Evolutionary conservation across 2,329 filamentous ascomycete species (phyloP).

Genomic region (Trichoderma simmonsii): DNA sequence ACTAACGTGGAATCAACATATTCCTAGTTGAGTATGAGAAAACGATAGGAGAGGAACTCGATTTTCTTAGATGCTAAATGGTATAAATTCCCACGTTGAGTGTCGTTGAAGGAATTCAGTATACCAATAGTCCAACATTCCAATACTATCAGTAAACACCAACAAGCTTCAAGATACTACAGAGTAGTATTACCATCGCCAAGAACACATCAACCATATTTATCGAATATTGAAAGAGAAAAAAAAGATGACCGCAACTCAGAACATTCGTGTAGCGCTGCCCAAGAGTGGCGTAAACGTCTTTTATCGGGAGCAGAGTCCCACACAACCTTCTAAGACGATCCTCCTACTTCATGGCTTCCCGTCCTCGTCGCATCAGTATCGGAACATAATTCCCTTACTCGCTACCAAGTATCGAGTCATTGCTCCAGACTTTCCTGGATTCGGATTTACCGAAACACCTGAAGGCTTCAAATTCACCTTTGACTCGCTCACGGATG

Average conservation of each 20-base stretch:
- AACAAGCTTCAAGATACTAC: background rate
- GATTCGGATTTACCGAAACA: slow-evolving; percentile 6
- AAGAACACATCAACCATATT: background rate
- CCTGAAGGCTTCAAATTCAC: slow-evolving; percentile 8
- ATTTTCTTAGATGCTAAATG: background rate
- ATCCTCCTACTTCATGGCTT: slow-evolving; percentile 9
- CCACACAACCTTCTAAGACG: background rate
- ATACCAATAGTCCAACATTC: background rate
- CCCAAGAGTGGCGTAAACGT: slow-evolving; percentile 7
- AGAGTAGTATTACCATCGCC: background rate
- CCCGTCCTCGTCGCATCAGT: slow-evolving; percentile 11
- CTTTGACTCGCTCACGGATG: slow-evolving; percentile 1
- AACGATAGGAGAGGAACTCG: background rate
- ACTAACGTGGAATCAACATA: background rate
- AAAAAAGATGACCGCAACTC: background rate
- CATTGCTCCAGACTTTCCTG: slow-evolving; percentile 8
- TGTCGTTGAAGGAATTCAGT: background rate
- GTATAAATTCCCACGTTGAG: background rate
- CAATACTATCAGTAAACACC: background rate
- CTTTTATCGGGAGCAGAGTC: slow-evolving; percentile 9
- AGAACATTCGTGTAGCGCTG: background rate
- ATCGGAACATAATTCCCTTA: slow-evolving; percentile 1
- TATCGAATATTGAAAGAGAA: background rate
- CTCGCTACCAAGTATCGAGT: slow-evolving; percentile 6
- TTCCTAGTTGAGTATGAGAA: background rate